phyloP scores from a whole-genome alignment of 306 rosid species.

The Hylodesmum podocarpum region DNA sequence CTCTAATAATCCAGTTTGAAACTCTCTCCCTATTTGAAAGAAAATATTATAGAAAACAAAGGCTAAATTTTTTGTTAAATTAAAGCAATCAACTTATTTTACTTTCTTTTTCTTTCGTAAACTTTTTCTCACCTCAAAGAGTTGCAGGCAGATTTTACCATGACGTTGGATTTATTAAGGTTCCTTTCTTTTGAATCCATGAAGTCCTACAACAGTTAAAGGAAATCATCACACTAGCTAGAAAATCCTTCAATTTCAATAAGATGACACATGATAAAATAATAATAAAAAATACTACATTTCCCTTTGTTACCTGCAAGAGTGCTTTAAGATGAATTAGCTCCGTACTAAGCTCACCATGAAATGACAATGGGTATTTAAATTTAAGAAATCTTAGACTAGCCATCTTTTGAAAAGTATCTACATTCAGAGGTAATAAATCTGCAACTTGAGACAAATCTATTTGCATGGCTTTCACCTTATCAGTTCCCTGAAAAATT shows the following conservation, averaged over 20 bases:
- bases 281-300: neutral
- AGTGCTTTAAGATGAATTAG: neutral
- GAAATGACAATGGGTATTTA: neutral
- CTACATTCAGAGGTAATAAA: neutral
- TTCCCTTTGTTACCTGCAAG: neutral
- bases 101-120: too few relatives aligned
- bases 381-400: neutral
- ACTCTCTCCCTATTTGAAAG: too few relatives aligned
- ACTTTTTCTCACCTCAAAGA: too few relatives aligned
- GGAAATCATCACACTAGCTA: neutral
- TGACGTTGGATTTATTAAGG: too few relatives aligned
- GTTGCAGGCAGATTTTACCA: too few relatives aligned
- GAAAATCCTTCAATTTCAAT: neutral
- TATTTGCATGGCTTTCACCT: neutral
- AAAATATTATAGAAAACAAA: too few relatives aligned
- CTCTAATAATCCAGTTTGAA: too few relatives aligned
- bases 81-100: too few relatives aligned
- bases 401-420: constrained; percentile 9
- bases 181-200: neutral
- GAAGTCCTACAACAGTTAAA: neutral
- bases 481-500: neutral
- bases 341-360: constrained; percentile 6
- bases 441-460: neutral
- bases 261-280: neutral
- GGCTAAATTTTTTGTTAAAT: too few relatives aligned